Evolutionary conservation across 176 grass and related monocot species (phyloP), one percentile per base, ranked within the genome.

Genomic region (Neostapfia colusana): DNA sequence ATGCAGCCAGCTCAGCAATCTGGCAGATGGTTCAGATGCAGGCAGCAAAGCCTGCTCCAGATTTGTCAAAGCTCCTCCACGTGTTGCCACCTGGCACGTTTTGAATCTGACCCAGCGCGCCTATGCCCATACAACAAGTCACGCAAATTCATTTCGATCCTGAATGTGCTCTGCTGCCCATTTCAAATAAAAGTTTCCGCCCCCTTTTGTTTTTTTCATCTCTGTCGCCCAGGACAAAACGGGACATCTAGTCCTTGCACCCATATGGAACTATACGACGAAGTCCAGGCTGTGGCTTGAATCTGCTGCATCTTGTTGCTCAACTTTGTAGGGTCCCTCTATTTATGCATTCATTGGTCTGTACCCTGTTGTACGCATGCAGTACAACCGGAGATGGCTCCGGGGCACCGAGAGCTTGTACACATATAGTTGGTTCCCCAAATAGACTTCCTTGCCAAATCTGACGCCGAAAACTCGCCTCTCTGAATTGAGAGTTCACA

Each of bases 241-340:
- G 74, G 45, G 35, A 53, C 24, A 21, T 51, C 10, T 17, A 11
- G 62, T 3, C 35, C 15, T 27, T 50, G 62, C 75, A 78, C 62
- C 60, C 34, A 54, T 27, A 13, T 65, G 75, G 28, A 60, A 53
- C 36, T 20, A 65, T 16, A 77, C 59, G 43, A 50, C 43, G 42
- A 77, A 27, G 27, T 36, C 74, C 74, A 77, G 74, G 60, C 74
- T 65, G 74, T 23, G 12, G 43, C 14, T 36, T 63, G 40, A 9
- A 34, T 61, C 71, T 18, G 40, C 43, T 4, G 17, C 40, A 63
- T 18, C 54, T 58, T 56, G 31, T 13, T 31, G 17, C 40, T 8
- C 9, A 49, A 5, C 43, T 48, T 10, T 34, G 60, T 50, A 77
- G 75, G 75, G 43, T 34, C 36, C 31, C 51, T 21, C 42, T 24